Conservation (phyloP, 2,329 filamentous ascomycete species). For the Exophiala xenobiotica region DNA sequence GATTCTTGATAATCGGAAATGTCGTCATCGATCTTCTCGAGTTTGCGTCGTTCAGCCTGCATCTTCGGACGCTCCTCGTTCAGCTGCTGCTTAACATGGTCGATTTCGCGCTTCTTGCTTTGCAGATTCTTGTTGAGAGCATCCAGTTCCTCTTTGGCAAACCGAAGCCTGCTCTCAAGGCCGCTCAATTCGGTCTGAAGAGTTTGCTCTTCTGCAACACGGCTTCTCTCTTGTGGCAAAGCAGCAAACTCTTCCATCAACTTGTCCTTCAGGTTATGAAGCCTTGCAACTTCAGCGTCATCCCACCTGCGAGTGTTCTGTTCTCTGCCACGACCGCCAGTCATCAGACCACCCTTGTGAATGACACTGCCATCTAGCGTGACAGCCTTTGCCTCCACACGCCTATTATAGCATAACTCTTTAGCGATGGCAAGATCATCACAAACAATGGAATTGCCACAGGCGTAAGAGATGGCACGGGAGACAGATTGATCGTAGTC, state of each 20-base stretch:
- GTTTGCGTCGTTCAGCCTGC: slow-evolving; percentile 65
- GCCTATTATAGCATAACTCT: slow-evolving; percentile 80
- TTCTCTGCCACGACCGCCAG: slow-evolving; percentile 81
- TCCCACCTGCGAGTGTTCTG: slow-evolving; percentile 80
- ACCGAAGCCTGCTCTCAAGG: slow-evolving; percentile 72
- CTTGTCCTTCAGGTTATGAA: slow-evolving; percentile 74
- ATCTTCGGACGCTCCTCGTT: slow-evolving; percentile 76
- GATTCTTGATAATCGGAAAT: slow-evolving; percentile 60
- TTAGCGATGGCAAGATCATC: slow-evolving; percentile 85
- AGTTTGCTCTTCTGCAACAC: slow-evolving; percentile 73
- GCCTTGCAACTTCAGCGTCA: slow-evolving; percentile 81
- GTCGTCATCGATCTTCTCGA: slow-evolving; percentile 61
- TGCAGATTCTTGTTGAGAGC: slow-evolving; percentile 78
- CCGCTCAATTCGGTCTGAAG: slow-evolving; percentile 77
- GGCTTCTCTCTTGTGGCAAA: slow-evolving; percentile 74
- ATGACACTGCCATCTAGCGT: slow-evolving; percentile 95
- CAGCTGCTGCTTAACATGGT: slow-evolving; percentile 70
- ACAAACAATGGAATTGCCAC: slow-evolving; percentile 91
- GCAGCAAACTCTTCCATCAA: slow-evolving; percentile 74
- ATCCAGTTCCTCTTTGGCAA: slow-evolving; percentile 71
- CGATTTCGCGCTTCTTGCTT: slow-evolving; percentile 79
- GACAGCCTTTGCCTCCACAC: slow-evolving; percentile 88
- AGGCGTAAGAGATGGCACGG: slow-evolving; percentile 91
- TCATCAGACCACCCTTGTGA: slow-evolving; percentile 95
- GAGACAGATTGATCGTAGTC: slow-evolving; percentile 87